Base-by-base conservation (phyloP, 495 filamentous ascomycete genomes). In the Terfezia claveryi region DNA sequence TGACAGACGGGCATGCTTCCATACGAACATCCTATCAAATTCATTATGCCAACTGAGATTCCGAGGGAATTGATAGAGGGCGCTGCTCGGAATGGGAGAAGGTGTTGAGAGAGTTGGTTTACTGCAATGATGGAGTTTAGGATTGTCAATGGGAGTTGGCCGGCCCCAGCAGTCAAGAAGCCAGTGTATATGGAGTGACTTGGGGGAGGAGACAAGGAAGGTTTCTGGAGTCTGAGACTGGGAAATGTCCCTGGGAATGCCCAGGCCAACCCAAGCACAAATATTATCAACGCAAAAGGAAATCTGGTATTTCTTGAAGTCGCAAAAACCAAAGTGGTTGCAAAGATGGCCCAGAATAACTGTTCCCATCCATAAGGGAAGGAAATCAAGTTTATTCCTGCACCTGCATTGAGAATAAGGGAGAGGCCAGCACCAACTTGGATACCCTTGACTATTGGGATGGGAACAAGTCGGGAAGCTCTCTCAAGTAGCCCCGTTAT, bases 1-100 rank as follows among this genome's bases (percentile, higher is more conserved):
- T 95, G 89, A 61, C 89, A 96, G 2, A 93, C 82, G 6, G 89
- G 89, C 89, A 96, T 96, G 0, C 80, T 83, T 36, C 87, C 88
- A 65, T 94, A 91, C 82, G 83, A 89, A 67, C 82, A 87, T 8
- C 83, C 81, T 6, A 82, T 58, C 7, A 95, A 68, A 64, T 95
- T 95, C 80, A 93, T 91, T 4, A 67, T 59, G 0, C 79, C 78
- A 8, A 96, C 83, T 49, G 83, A 89, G 52, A 92, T 61, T 0
- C 87, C 88, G 17, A 95, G 72, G 2, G 76, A 71, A 0, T 85
- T 87, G 14, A 80, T 75, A 0, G 76, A 76, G 2, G 86, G 85
- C 0, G 77, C 69, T 0, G 73, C 74, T 1, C 81, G 68, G 9
- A 77, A 68, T 0, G 85, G 87, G 1, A 92, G 68, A 3, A 95